phyloP scores from a whole-genome alignment of 306 rosid genomes.

The Lathyrus aphaca region DNA sequence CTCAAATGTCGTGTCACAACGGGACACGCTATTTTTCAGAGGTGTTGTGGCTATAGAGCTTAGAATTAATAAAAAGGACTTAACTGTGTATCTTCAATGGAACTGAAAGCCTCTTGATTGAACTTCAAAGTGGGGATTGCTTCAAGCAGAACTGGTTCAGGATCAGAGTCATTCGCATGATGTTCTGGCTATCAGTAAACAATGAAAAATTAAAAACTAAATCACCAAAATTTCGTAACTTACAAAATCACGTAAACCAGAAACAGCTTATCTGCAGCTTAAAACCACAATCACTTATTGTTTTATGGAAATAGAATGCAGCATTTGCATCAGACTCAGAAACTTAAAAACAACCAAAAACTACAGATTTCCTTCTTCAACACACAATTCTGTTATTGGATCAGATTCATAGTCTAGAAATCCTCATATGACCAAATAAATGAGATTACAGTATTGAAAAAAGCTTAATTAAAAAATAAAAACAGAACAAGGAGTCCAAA shows the following conservation, averaged over 20 bases:
- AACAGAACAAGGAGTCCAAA: conserved; percentile 9
- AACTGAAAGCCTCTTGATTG: conserved; percentile 78
- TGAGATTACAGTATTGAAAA: not conserved
- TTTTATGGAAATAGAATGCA: conserved; percentile 31
- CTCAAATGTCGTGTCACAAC: too few relatives aligned
- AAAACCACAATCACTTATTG: not conserved
- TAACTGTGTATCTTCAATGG: conserved; percentile 80
- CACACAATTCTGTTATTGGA: conserved; percentile 1
- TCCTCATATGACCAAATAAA: conserved; percentile 5
- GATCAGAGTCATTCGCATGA: conserved; percentile 63
- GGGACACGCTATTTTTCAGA: too few relatives aligned
- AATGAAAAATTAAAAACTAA: conserved; percentile 52
- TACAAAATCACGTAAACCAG: conserved; percentile 21
- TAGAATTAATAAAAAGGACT: conserved; percentile 51
- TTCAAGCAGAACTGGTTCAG: conserved; percentile 76
- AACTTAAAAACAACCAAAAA: conserved; percentile 16
- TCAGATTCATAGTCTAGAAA: conserved; percentile 11
- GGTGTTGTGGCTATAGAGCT: too few relatives aligned
- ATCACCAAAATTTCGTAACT: conserved; percentile 33
- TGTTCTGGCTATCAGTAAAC: conserved; percentile 85
- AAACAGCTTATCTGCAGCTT: too few relatives aligned
- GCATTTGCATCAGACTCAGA: conserved; percentile 41
- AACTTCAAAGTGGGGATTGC: conserved; percentile 94
- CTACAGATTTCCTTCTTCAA: conserved; percentile 28
- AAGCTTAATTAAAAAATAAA: not conserved